Evolutionary conservation across 345 rosid genomes (phyloP), one percentile per base, ranked within the genome.

Genomic region (Reutealis trisperma): DNA sequence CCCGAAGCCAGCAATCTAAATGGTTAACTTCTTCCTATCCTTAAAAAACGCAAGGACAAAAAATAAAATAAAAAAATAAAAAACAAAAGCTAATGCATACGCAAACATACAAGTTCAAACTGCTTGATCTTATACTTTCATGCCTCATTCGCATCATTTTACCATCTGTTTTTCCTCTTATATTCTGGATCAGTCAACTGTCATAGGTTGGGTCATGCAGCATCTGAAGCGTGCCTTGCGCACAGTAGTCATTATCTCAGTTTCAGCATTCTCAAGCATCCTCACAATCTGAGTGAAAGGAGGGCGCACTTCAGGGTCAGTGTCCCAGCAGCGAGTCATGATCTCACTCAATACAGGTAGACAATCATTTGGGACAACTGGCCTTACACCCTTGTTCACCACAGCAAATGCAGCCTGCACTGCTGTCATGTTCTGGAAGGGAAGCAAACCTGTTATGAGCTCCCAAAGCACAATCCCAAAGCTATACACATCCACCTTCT

Each of bases 371-470:
- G 83, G 83, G 67, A 80, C 68, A 42, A 63, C 70, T 13, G 79
- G 83, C 47, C 83, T 52, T 25, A 75, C 83, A 13, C 83, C 83
- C 67, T 80, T 80, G 72, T 80, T 80, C 51, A 80, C 83, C 58
- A 80, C 79, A 42, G 83, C 83, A 80, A 80, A 80, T 18, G 79
- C 83, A 47, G 83, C 83, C 72, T 80, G 83, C 58, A 80, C 83
- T 8, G 83, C 83, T 24, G 79, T 55, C 79, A 80, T 75, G 72
- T 80, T 80, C 60, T 80, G 83, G 69, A 80, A 80, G 45, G 83
- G 83, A 75, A 80, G 79, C 58, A 22, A 21, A 44, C 83, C 83
- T 42, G 79, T 79, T 34, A 79, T 79, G 52, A 80, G 83, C 59
- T 80, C 83, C 83, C 83, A 80, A 32, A 80, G 79, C 25, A 80